Evolutionary conservation across 495 filamentous ascomycete species (phyloP).

Genomic region (Hypoxylon lienhwacheense): DNA sequence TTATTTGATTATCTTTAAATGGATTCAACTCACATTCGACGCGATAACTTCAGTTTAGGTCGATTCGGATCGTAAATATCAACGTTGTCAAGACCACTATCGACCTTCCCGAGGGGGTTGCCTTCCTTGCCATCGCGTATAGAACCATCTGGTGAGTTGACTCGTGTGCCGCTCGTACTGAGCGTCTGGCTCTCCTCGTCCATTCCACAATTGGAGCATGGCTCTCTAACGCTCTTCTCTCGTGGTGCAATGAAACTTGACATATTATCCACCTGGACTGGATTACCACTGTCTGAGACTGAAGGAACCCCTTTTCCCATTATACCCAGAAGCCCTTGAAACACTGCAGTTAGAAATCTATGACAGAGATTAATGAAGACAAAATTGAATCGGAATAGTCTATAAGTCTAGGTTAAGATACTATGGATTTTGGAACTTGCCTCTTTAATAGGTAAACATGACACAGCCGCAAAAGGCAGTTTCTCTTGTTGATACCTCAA

Average conservation of each 20-base stretch:
- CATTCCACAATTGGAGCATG: neutral
- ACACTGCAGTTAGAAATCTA: neutral
- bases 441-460: neutral
- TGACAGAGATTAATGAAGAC: neutral
- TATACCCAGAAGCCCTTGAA: neutral
- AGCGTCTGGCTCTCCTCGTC: conserved; percentile 6
- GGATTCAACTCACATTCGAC: conserved; percentile 47
- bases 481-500: neutral
- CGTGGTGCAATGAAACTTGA: neutral
- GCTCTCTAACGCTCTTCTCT: neutral
- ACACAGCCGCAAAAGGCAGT: neutral
- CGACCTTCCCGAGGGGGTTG: conserved; percentile 6
- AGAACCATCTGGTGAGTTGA: conserved; percentile 20
- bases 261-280: neutral
- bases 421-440: neutral
- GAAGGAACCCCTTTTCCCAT: conserved; percentile 9
- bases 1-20: neutral
- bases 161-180: conserved; percentile 9
- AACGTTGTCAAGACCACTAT: neutral
- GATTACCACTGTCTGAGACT: neutral
- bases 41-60: conserved; percentile 34
- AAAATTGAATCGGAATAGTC: neutral
- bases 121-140: conserved; percentile 22
- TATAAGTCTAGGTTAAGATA: neutral
- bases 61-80: conserved; percentile 26